Base-by-base conservation (phyloP, 1,284 basidiomycete species). In the Earliella scabrosa region DNA sequence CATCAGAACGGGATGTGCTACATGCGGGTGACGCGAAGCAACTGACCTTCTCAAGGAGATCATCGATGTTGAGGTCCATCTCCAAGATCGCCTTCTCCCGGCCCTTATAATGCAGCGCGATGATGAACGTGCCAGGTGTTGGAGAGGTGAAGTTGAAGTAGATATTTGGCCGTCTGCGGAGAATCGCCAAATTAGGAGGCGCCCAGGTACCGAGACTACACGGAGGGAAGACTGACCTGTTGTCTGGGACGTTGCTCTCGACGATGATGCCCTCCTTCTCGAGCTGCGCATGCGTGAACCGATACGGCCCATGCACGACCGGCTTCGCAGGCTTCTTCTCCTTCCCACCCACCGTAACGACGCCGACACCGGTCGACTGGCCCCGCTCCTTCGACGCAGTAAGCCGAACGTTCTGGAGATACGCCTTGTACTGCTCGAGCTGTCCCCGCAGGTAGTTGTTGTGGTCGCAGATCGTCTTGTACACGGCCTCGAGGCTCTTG, bases 231-330 rank as follows among this genome's bases (percentile, higher is more conserved):
- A 76, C 88, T 73, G 61, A 93, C 94, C 95, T 79, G 70, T 97
- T 98, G 72, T 98, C 97, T 3, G 97, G 97, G 39, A 99, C 97
- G 72, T 97, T 98, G 70, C 94, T 97, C 73, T 98, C 95, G 47
- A 97, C 92, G 67, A 99, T 98, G 67, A 99, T 96, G n/a, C 95
- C 95, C 75, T 99, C 97, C 77, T 98, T 99, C 80, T 99, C 97
- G 68, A 99, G 80, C 74, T 99, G 97, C 32, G 92, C 91, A 72
- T 99, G 97, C 3, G 96, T 98, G 71, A 98, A 99, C 60, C 96
- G 85, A 75, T 97, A 98, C 14, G 97, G 97, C 2, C 97, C 97
- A 48, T 97, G 84, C 14, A 92, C 88, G 48, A 92, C 86, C n/a
- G 88, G 82, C 73, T 96, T 94, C 36, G 79, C 72, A 45, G 86